Percentiles rank a stretch among this genome's conserved stretches.
Conservation (phyloP, 805 yeast genomes). For the Schizosaccharomyces osmophilus region DNA sequence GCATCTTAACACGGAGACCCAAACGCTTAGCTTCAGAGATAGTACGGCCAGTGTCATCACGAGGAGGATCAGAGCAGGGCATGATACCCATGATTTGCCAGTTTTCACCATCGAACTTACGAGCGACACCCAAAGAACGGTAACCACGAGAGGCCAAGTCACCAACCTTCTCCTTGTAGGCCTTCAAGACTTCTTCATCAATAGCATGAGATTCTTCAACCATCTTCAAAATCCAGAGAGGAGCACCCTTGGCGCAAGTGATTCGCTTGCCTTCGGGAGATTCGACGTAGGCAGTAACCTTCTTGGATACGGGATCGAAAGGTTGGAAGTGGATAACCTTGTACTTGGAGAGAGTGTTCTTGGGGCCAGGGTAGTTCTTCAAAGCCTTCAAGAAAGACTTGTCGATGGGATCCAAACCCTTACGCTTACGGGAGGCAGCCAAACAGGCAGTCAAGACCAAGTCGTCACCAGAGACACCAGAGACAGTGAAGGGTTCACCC, state of each 20-base stretch:
- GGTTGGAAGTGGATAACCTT: conserved; percentile 90
- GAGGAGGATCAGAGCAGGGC: conserved; percentile 98
- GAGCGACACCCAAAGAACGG: conserved; percentile 95
- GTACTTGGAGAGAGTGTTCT: conserved; percentile 77
- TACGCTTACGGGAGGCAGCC: conserved; percentile 94
- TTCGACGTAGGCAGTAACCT: conserved; percentile 83
- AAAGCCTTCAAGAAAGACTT: conserved; percentile 87
- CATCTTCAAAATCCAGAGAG: conserved; percentile 85
- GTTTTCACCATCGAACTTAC: conserved; percentile 95
- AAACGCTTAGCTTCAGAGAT: conserved; percentile 72
- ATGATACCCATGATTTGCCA: conserved; percentile 94
- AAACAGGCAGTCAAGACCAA: conserved; percentile 92
- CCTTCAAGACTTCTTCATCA: conserved; percentile 79
- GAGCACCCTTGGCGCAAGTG: conserved; percentile 94
- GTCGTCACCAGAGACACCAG: conserved; percentile 88
- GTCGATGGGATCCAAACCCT: conserved; percentile 94
- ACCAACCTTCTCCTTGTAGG: conserved; percentile 90
- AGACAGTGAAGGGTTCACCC: conserved; percentile 93
- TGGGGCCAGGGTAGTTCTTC: conserved; percentile 72
- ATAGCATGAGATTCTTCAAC: conserved; percentile 93
- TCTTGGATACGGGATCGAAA: conserved; percentile 92
- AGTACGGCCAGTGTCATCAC: conserved; percentile 92
- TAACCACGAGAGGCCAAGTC: conserved; percentile 96
- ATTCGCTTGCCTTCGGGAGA: conserved; percentile 90
- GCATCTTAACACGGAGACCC: conserved; percentile 91